Percentiles rank a stretch among this genome's conserved stretches.
Conservation (phyloP, 139 green algal species). For the Chlorella vulgaris region DNA sequence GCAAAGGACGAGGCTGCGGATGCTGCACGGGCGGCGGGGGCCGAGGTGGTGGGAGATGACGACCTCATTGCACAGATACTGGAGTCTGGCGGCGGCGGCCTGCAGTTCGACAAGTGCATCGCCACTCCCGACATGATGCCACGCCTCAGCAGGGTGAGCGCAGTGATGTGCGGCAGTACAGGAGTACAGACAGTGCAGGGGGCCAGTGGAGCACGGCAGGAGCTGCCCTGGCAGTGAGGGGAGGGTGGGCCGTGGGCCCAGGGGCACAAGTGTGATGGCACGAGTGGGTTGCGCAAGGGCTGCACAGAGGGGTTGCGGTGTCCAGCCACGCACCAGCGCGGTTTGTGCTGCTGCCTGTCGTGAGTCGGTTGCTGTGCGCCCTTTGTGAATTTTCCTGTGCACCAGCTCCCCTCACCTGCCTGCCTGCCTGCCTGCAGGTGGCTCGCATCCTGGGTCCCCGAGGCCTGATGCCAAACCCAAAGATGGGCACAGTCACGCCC, state of each 20-base stretch:
- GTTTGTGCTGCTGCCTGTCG: too few species aligned
- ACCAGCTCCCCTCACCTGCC: not conserved
- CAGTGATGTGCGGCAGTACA: not conserved
- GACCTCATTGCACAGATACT: conserved; percentile 80
- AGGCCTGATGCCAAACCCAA: conserved; percentile 98
- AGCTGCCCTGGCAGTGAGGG: too few species aligned
- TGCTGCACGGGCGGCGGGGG: conserved; percentile 67
- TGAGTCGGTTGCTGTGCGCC: too few species aligned
- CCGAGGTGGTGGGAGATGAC: conserved; percentile 81
- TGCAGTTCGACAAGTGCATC: conserved; percentile 74
- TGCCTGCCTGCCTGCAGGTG: conserved; percentile 57
- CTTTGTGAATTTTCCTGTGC: too few species aligned
- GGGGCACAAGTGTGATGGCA: too few species aligned
- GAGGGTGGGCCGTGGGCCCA: too few species aligned
- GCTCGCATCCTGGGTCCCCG: conserved; percentile 85
- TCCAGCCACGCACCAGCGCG: too few species aligned
- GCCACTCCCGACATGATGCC: conserved; percentile 90
- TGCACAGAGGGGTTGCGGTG: too few species aligned
- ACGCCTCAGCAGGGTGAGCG: conserved; percentile 58
- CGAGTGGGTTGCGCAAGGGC: too few species aligned
- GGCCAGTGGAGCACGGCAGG: not conserved
- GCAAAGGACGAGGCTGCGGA: conserved; percentile 69
- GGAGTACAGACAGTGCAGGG: not conserved
- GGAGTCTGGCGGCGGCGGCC: conserved; percentile 38
- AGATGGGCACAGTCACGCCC: conserved; percentile 87